These are phyloP conservation scores for Capniomyces stellatus DNA, from an alignment of 371 early-diverging fungal genomes.

Conservation along the genomic window DNA sequence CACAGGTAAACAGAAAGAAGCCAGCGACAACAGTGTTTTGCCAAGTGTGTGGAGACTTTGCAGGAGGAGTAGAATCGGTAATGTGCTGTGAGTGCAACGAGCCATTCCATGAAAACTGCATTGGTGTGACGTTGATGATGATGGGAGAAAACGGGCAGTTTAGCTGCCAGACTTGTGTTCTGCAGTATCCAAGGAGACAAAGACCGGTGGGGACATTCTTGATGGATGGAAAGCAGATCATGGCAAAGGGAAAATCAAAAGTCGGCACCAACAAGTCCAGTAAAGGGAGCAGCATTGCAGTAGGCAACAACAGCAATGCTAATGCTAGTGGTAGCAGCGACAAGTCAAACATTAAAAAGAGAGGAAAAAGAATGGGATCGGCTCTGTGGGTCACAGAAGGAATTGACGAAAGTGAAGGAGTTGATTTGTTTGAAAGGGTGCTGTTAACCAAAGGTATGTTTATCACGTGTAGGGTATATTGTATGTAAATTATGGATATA, in stretches of 20 bases:
- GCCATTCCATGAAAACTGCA: conserved; percentile 1
- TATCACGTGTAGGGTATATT: too few relatives aligned
- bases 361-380: too few relatives aligned
- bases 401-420: background rate
- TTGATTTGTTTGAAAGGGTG: too few relatives aligned
- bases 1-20: background rate
- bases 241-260: background rate
- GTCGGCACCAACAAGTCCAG: background rate
- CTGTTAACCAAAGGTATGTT: too few relatives aligned
- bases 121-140: background rate
- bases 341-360: too few relatives aligned
- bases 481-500: background rate
- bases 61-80: background rate
- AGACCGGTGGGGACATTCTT: conserved; percentile 15
- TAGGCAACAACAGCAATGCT: background rate
- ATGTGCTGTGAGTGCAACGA: conserved; percentile 1
- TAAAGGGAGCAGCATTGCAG: background rate
- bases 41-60: conserved; percentile 1
- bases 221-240: conserved; percentile 7
- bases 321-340: background rate
- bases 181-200: conserved; percentile 9
- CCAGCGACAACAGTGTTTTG: background rate
- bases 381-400: background rate
- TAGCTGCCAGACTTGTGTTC: conserved; percentile 12
- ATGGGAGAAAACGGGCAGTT: conserved; percentile 3